Conservation (phyloP, 495 filamentous ascomycete species). For the Aspergillus bridgeri region DNA sequence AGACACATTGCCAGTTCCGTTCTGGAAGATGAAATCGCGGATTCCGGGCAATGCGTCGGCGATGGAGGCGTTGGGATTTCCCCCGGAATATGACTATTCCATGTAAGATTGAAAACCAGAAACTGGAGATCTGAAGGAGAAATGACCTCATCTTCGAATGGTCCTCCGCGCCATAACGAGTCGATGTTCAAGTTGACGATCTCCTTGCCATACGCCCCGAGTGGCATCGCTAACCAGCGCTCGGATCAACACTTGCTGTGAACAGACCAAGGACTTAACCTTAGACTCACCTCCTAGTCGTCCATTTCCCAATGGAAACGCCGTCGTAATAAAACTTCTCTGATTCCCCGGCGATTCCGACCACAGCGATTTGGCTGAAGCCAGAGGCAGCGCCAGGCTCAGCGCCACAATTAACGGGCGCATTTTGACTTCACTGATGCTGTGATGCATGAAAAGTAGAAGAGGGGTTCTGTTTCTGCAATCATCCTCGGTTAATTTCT, state of each 20-base stretch:
- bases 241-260: no score
- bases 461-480: no score
- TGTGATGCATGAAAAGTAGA: no score
- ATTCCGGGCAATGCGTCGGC: conserved; percentile 36
- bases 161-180: conserved; percentile 44
- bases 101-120: neutral
- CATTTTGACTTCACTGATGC: neutral
- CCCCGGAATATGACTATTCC: conserved; percentile 37
- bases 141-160: conserved; percentile 28
- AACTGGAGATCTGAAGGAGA: neutral
- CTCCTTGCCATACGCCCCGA: conserved; percentile 33
- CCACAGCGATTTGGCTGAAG: conserved; percentile 13
- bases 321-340: conserved; percentile 22
- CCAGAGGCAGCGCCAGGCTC: neutral
- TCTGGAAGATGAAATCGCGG: conserved; percentile 41
- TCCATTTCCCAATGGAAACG: conserved; percentile 38
- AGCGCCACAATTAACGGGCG: neutral
- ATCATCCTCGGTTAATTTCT: no score
- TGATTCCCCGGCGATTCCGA: conserved; percentile 20
- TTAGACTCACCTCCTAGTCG: conserved; percentile 23
- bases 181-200: conserved; percentile 44
- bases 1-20: conserved; percentile 42
- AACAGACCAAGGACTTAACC: neutral
- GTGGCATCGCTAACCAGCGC: conserved; percentile 32
- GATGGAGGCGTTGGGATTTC: conserved; percentile 38